Conservation (phyloP, 1,284 basidiomycete genomes). For the Schizophyllum amplum region DNA sequence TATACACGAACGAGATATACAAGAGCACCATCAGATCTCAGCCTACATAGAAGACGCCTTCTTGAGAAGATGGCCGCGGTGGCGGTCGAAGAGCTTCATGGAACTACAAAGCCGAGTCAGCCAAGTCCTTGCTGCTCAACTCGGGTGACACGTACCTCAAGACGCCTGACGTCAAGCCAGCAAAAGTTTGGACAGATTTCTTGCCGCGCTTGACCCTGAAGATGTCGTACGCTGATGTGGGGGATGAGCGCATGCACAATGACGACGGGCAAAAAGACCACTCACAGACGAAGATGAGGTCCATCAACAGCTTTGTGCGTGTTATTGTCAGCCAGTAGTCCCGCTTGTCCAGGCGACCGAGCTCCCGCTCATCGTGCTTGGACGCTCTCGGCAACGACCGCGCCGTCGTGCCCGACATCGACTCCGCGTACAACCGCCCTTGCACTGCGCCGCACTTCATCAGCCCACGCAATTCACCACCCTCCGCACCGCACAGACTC, state of each 20-base stretch:
- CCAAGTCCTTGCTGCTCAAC: constrained; percentile 2
- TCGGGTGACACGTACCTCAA: constrained; percentile 45
- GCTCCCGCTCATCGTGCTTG: constrained; percentile 63
- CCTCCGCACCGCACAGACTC: constrained; percentile 10
- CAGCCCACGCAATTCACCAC: no score
- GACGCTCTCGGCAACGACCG: constrained; percentile 55
- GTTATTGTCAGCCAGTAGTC: constrained; percentile 69
- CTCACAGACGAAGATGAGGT: constrained; percentile 79
- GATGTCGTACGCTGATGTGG: constrained; percentile 31
- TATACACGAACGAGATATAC: neutral
- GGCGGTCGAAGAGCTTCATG: constrained; percentile 43
- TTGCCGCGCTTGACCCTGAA: constrained; percentile 49
- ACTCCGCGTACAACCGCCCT: constrained; percentile 62
- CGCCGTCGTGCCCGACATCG: constrained; percentile 59
- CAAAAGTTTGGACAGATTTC: constrained; percentile 53
- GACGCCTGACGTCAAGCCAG: constrained; percentile 59
- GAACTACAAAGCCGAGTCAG: constrained; percentile 32
- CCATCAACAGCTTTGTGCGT: constrained; percentile 66
- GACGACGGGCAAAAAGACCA: constrained; percentile 12
- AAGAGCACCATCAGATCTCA: neutral
- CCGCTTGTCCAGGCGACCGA: constrained; percentile 55
- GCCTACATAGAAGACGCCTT: neutral
- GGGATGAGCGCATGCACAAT: neutral
- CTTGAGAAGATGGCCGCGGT: constrained; percentile 12
- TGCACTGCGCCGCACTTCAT: constrained; percentile 54